These are phyloP conservation scores for Rhodomyrtus psidioides DNA, from an alignment of 441 rosid genomes.

Conservation along the genomic window DNA sequence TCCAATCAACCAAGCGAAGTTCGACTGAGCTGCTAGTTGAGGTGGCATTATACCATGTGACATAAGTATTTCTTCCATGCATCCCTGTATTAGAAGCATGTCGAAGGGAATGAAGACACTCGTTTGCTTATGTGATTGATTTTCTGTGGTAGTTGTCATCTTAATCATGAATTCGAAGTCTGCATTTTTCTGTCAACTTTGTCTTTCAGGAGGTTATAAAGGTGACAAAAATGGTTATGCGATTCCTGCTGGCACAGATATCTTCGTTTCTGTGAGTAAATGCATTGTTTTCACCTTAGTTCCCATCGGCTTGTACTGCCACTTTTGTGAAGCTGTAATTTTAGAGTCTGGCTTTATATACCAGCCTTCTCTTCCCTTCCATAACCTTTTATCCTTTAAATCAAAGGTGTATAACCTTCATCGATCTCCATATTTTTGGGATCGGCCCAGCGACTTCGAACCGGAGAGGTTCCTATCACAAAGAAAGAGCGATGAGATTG, in stretches of 20 bases:
- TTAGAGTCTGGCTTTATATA: neutral
- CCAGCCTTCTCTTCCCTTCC: neutral
- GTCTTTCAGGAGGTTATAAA: conserved; percentile 58
- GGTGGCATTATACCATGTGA: neutral
- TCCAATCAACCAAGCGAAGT: neutral
- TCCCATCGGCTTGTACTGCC: neutral
- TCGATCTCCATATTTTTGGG: conserved; percentile 90
- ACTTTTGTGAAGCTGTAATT: neutral
- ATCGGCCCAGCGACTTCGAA: conserved; percentile 59
- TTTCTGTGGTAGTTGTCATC: neutral
- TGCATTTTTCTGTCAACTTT: neutral
- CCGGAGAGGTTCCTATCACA: conserved; percentile 69
- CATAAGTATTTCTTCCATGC: neutral
- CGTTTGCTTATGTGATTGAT: neutral
- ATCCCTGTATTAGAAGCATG: neutral
- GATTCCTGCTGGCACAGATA: conserved; percentile 81
- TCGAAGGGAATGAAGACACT: neutral
- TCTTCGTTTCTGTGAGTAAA: conserved; percentile 71
- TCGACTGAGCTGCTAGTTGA: neutral
- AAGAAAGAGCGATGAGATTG: conserved; percentile 44
- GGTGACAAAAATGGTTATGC: conserved; percentile 68
- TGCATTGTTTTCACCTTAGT: neutral
- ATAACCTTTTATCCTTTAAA: neutral
- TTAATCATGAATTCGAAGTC: neutral
- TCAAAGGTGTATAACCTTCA: conserved; percentile 79